phyloP scores from a whole-genome alignment of 176 grass and related monocot genomes.

The Aegilops bicornis region DNA sequence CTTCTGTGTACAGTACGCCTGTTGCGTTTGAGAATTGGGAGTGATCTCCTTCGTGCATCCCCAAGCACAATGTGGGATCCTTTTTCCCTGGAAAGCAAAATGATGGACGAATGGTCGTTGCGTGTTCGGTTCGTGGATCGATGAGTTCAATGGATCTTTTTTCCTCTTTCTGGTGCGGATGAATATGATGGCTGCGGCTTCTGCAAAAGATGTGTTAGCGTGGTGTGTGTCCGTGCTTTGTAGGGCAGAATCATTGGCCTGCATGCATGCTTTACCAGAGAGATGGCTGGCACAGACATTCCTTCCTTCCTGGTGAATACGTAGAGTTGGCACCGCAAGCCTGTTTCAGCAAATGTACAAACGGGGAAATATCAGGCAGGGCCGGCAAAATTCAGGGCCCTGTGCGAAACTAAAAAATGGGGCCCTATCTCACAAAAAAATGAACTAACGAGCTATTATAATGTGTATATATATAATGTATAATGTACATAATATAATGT shows the following conservation, averaged over 20 bases:
- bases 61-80: conserved; percentile 11
- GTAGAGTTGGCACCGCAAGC: background rate
- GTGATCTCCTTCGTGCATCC: background rate
- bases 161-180: conserved; percentile 30
- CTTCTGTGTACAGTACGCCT: background rate
- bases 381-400: too few species aligned
- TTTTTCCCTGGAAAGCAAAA: conserved; percentile 18
- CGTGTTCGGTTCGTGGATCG: conserved; percentile 12
- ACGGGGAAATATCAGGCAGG: too few species aligned
- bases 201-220: conserved; percentile 34
- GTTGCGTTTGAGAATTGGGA: background rate
- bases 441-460: too few species aligned
- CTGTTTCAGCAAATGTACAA: too few species aligned
- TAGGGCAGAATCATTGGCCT: conserved; percentile 38
- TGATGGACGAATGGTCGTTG: background rate
- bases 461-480: too few species aligned
- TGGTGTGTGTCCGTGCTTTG: conserved; percentile 38
- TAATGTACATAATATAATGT: too few species aligned
- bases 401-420: too few species aligned
- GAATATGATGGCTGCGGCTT: conserved; percentile 25
- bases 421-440: too few species aligned
- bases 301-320: background rate
- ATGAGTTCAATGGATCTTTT: conserved; percentile 27
- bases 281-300: conserved; percentile 15
- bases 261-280: conserved; percentile 25